Percentiles rank a stretch among this genome's conserved stretches.
These are phyloP conservation scores for Coemansia furcata DNA, from an alignment of 192 early-diverging fungal species.

Conservation along the genomic window DNA sequence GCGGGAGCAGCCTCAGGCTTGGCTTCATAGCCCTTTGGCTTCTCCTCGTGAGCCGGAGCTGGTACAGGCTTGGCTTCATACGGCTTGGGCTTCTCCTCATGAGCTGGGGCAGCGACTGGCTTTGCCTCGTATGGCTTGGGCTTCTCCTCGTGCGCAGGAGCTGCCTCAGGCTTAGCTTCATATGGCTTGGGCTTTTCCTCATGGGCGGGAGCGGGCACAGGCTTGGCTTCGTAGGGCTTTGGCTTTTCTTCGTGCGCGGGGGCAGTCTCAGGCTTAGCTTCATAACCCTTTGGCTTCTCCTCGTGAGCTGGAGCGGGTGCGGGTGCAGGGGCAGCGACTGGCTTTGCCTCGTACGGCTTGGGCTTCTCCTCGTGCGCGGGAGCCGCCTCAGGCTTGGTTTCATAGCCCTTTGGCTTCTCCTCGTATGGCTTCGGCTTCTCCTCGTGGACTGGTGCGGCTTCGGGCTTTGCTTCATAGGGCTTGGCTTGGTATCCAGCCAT, in stretches of 20 bases:
- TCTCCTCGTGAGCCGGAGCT: neutral
- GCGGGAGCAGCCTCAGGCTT: neutral
- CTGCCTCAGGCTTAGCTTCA: neutral
- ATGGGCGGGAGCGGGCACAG: neutral
- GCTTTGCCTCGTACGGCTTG: conserved; percentile 7
- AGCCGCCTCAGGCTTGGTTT: neutral
- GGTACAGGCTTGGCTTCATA: neutral
- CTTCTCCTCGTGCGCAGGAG: neutral
- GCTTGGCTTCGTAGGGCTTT: neutral
- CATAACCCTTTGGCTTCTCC: conserved; percentile 2
- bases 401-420: neutral
- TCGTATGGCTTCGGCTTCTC: neutral
- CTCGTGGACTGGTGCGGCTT: neutral
- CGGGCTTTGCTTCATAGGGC: neutral
- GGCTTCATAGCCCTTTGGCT: neutral
- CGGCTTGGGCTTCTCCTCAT: neutral
- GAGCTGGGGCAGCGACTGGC: neutral
- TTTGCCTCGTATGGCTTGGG: neutral
- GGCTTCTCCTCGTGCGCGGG: conserved; percentile 16
- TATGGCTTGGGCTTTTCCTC: neutral
- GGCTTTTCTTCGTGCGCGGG: neutral
- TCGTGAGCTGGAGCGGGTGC: conserved; percentile 1
- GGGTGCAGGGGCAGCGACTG: conserved; percentile 10
- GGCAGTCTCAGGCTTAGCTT: neutral
- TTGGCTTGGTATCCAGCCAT: neutral